Evolutionary conservation across 2,329 filamentous ascomycete genomes (phyloP), one percentile per base, ranked within the genome.

Genomic region (Phaeosphaeriaceae sp.): DNA sequence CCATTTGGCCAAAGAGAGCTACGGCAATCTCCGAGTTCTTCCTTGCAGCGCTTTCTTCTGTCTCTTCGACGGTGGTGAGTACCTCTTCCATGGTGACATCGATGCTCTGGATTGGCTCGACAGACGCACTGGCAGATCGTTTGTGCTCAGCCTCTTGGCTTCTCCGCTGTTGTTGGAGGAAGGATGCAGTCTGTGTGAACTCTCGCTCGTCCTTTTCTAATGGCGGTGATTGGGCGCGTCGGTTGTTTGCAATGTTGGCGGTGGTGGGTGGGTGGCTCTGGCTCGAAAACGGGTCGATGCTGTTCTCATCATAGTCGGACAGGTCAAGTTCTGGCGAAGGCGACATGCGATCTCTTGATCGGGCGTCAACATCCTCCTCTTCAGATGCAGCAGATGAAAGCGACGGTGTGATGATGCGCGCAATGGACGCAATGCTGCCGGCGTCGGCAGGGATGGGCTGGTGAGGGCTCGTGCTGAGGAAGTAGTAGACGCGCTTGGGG

Each of bases 401-500:
- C 16, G 91, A 93, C 0, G 93, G 93, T 2, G 93, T 94, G 53
- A 95, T 86, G 53, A 91, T 86, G 55, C 85, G 79, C 47, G 79
- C 77, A 54, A 79, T 76, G 48, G 64, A 77, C 57, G 68, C 71
- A 58, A 80, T 64, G 64, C 77, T 73, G 64, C 83, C 78, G 48
- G 80, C 78, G 43, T 84, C 81, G 58, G 89, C 84, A 2, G 91
- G 90, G 16, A 97, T 85, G 30, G 90, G 85, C 70, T 93, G 90
- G 68, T 88, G 90, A 38, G 89, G 86, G 67, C 83, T 88, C n/a
- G 89, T 96, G 32, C 91, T 96, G 52, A 99, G 84, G 77, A 92
- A 97, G 77, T 95, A 97, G 79, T 96, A 97, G 38, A 95, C 92
- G 74, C 94, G 90, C 70, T 93, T 89, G 16, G 94, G 94, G 71